A percentile compares a stretch with the other conserved stretches of the same genome.
These are phyloP conservation scores for Schwanniomyces vanrijiae DNA, from an alignment of 805 yeast species.

Conservation along the genomic window DNA sequence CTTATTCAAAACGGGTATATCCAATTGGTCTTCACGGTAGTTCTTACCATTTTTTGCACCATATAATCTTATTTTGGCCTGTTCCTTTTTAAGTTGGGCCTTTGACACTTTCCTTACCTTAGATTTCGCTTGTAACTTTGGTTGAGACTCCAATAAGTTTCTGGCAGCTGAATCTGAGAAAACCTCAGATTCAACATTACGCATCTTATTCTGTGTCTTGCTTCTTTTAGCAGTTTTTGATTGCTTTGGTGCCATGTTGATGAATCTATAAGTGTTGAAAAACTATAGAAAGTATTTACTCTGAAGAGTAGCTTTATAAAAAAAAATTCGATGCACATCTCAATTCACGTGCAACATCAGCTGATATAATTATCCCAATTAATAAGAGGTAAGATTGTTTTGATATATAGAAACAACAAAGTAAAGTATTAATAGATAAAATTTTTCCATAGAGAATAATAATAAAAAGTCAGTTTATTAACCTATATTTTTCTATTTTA, in stretches of 20 bases:
- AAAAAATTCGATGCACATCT: not conserved
- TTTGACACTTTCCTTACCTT: conserved; percentile 50
- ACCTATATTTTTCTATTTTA: too few relatives aligned
- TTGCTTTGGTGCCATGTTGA: conserved; percentile 56
- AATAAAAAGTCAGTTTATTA: too few relatives aligned
- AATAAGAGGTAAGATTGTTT: too few relatives aligned
- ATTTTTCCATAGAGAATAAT: too few relatives aligned
- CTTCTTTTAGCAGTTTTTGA: conserved; percentile 60
- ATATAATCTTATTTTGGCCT: conserved; percentile 61
- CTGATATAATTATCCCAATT: not conserved
- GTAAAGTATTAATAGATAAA: too few relatives aligned
- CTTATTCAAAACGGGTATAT: conserved; percentile 76
- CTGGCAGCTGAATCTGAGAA: conserved; percentile 65
- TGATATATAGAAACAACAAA: too few relatives aligned
- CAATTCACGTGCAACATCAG: not conserved
- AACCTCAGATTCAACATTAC: conserved; percentile 66
- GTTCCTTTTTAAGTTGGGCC: conserved; percentile 61
- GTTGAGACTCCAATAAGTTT: conserved; percentile 59
- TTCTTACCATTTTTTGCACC: conserved; percentile 59
- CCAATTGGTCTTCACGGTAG: conserved; percentile 76
- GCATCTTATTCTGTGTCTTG: conserved; percentile 49
- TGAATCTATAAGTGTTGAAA: not conserved
- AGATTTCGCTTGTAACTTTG: conserved; percentile 61
- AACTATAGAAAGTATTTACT: not conserved
- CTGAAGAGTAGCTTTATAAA: not conserved